Evolutionary conservation across 148 eudicot genomes (phyloP).

Genomic region (Cornus kousa): DNA sequence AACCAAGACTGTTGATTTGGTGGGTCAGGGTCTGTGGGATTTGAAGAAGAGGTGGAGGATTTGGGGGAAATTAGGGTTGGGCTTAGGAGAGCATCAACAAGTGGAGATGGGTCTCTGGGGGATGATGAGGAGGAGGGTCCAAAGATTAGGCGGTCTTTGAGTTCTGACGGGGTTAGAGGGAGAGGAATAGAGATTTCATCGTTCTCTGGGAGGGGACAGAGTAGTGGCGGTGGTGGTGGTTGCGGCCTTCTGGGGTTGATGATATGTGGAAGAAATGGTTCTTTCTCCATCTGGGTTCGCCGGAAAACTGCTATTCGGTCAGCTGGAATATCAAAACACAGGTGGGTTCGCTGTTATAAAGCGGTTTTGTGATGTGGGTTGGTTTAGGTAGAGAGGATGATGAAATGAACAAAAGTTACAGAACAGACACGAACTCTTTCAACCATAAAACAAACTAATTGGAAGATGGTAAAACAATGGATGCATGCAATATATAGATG

Average conservation of each 20-base stretch:
- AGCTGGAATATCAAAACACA: conserved; percentile 6
- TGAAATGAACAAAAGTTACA: too few species aligned
- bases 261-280: conserved; percentile 53
- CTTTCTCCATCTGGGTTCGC: conserved; percentile 56
- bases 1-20: conserved; percentile 50
- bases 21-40: conserved; percentile 9
- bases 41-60: background rate
- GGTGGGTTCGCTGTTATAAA: background rate
- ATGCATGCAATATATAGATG: too few species aligned
- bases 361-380: conserved; percentile 4
- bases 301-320: conserved; percentile 15
- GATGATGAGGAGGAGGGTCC: conserved; percentile 41
- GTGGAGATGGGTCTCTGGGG: conserved; percentile 22
- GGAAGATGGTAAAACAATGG: too few species aligned
- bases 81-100: conserved; percentile 33
- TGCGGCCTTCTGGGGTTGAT: conserved; percentile 28
- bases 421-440: too few species aligned
- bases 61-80: conserved; percentile 11
- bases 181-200: conserved; percentile 49
- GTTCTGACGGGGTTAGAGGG: conserved; percentile 55
- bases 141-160: conserved; percentile 75
- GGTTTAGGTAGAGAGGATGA: too few species aligned
- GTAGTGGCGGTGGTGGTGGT: conserved; percentile 25
- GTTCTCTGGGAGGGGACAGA: conserved; percentile 67
- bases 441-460: too few species aligned